A percentile compares a stretch with the other conserved stretches of the same genome.
Conservation (phyloP, 83 land plant species). For the Picea abies region DNA sequence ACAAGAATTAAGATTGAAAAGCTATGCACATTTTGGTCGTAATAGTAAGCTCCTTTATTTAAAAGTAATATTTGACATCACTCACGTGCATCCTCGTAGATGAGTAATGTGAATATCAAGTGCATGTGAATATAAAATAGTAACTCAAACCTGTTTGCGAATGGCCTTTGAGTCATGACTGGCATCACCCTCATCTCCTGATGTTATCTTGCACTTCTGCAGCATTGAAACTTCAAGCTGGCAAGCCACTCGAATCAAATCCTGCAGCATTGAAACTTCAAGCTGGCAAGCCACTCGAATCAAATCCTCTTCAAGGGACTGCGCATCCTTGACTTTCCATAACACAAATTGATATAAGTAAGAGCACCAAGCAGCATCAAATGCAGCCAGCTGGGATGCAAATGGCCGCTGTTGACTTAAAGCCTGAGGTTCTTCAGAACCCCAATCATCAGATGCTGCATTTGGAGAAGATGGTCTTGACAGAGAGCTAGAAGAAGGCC, state of each 20-base stretch:
- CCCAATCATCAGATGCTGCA: too few relatives aligned
- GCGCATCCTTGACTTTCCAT: constrained; percentile 97
- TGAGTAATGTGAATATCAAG: neutral
- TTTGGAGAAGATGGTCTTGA: too few relatives aligned
- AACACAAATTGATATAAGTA: constrained; percentile 84
- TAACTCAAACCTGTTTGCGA: constrained; percentile 67
- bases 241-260: too few relatives aligned
- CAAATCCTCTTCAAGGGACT: constrained; percentile 86
- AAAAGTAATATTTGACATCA: too few relatives aligned
- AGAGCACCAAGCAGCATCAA: constrained; percentile 92
- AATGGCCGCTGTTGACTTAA: constrained; percentile 26
- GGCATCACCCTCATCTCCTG: constrained; percentile 44
- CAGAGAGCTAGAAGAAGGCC: too few relatives aligned
- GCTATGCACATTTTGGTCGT: neutral
- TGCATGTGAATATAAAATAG: neutral
- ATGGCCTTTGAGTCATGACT: constrained; percentile 90
- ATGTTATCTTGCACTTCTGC: constrained; percentile 73
- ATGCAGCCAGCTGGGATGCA: constrained; percentile 74
- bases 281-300: constrained; percentile 95
- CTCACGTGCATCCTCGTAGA: too few relatives aligned
- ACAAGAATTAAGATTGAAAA: neutral
- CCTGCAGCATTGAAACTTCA: constrained; percentile 94
- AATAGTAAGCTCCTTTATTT: neutral
- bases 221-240: too few relatives aligned
- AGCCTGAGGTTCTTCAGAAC: too few relatives aligned